A percentile compares a stretch with the other conserved stretches of the same genome.
phyloP scores from a whole-genome alignment of 208 protist species.

The Tritrichomonas musculus region DNA sequence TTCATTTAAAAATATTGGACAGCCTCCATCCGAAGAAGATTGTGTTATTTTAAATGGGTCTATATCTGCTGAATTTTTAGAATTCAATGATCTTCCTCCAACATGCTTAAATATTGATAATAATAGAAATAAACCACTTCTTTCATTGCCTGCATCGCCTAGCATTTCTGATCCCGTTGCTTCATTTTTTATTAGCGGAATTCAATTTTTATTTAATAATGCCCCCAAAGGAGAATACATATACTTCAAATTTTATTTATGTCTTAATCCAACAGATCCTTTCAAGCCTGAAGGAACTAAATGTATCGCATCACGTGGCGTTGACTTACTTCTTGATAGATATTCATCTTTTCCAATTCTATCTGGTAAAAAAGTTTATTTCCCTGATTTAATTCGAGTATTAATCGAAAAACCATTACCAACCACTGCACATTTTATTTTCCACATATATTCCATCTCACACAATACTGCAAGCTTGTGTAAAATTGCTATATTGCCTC shows the following conservation, averaged over 20 bases:
- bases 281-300: neutral
- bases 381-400: neutral
- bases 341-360: neutral
- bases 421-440: neutral
- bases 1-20: no score
- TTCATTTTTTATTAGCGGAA: neutral
- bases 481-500: neutral
- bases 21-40: no score
- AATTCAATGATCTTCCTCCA: no score
- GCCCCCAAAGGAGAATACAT: neutral
- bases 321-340: no score
- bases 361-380: neutral
- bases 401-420: neutral
- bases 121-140: no score
- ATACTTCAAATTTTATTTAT: neutral
- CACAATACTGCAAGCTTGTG: neutral
- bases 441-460: neutral
- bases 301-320: neutral
- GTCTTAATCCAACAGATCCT: neutral
- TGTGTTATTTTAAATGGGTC: no score
- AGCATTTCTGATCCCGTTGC: no score
- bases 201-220: neutral
- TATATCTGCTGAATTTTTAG: no score
- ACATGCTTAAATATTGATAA: no score
- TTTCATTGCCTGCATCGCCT: no score